phyloP scores from a whole-genome alignment of 2,329 filamentous ascomycete species.

The Didymella segeticola region DNA sequence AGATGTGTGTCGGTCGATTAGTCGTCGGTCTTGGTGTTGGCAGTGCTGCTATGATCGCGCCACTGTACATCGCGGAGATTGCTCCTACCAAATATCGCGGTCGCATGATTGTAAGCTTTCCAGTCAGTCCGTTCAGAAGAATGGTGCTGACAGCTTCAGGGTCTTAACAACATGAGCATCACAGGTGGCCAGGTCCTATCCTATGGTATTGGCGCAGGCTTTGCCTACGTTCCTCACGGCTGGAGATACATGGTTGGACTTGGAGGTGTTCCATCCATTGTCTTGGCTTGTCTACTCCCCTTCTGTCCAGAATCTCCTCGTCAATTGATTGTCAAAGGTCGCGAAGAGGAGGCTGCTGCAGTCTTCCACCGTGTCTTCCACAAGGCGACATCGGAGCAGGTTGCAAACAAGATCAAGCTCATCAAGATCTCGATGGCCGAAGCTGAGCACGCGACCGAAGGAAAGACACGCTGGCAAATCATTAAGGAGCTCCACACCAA shows the following conservation, averaged over 20 bases:
- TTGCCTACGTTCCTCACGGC: slow-evolving; percentile 46
- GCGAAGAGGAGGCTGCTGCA: slow-evolving; percentile 45
- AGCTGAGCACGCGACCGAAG: slow-evolving; percentile 49
- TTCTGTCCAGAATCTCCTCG: slow-evolving; percentile 54
- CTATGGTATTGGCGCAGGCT: slow-evolving; percentile 39
- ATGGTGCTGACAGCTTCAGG: slow-evolving; percentile 12
- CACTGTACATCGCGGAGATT: slow-evolving; percentile 59
- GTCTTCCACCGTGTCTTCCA: slow-evolving; percentile 48
- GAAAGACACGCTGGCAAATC: slow-evolving; percentile 52
- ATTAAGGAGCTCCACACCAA: slow-evolving; percentile 56
- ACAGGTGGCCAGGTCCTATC: slow-evolving; percentile 42
- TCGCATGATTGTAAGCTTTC: slow-evolving; percentile 49
- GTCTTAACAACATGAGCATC: slow-evolving; percentile 56
- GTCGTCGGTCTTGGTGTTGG: slow-evolving; percentile 60
- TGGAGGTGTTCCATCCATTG: slow-evolving; percentile 51
- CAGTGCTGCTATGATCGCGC: slow-evolving; percentile 57
- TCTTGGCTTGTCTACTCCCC: slow-evolving; percentile 53
- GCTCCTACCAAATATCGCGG: slow-evolving; percentile 59
- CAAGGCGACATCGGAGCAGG: slow-evolving; percentile 51
- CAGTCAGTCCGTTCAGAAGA: neutral
- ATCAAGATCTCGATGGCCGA: slow-evolving; percentile 52
- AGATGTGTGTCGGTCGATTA: slow-evolving; percentile 56
- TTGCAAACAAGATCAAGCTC: slow-evolving; percentile 54
- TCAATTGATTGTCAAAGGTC: slow-evolving; percentile 57
- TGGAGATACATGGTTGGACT: slow-evolving; percentile 55